Evolutionary conservation across 1,284 basidiomycete genomes (phyloP).

Genomic region (Ceratobasidium theobromae): DNA sequence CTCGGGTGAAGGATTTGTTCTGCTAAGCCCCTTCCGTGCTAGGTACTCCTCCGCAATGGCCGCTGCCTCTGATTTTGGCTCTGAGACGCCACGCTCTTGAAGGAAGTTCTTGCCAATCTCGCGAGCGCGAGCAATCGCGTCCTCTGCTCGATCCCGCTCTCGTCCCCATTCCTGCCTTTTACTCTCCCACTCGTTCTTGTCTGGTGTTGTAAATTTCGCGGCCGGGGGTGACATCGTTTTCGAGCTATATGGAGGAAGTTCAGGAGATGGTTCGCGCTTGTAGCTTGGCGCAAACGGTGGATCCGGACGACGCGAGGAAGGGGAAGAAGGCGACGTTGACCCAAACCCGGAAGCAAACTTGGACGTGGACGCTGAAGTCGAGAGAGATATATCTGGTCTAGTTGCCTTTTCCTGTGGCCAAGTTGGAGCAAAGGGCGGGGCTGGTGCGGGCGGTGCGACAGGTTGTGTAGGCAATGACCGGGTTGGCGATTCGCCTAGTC

Average conservation of each 20-base stretch:
- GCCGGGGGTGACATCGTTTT: slow-evolving; percentile 3
- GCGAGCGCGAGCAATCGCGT: slow-evolving; percentile 25
- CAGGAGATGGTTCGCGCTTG: slow-evolving; percentile 1
- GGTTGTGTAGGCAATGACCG: slow-evolving; percentile 4
- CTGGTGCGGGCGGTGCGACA: neutral
- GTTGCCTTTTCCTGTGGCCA: slow-evolving; percentile 22
- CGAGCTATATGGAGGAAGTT: slow-evolving; percentile 17
- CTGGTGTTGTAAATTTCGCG: neutral
- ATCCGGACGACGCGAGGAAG: slow-evolving; percentile 15
- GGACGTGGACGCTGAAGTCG: neutral
- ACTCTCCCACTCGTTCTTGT: slow-evolving; percentile 7
- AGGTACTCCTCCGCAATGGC: slow-evolving; percentile 24
- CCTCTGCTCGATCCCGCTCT: slow-evolving; percentile 28
- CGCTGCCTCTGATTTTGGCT: slow-evolving; percentile 17
- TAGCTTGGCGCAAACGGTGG: slow-evolving; percentile 25
- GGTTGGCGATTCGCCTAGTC: slow-evolving; percentile 11
- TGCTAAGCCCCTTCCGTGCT: slow-evolving; percentile 5
- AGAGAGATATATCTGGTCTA: neutral
- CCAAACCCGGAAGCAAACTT: neutral
- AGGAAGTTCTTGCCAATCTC: slow-evolving; percentile 12
- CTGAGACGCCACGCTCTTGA: neutral
- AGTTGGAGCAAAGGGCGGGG: slow-evolving; percentile 6
- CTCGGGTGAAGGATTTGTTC: slow-evolving; percentile 10
- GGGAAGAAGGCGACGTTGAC: too few relatives aligned
- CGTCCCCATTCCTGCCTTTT: slow-evolving; percentile 14